Conservation (phyloP, 1,139 yeast genomes). For the Zhuliangozyma blackwelliae region DNA sequence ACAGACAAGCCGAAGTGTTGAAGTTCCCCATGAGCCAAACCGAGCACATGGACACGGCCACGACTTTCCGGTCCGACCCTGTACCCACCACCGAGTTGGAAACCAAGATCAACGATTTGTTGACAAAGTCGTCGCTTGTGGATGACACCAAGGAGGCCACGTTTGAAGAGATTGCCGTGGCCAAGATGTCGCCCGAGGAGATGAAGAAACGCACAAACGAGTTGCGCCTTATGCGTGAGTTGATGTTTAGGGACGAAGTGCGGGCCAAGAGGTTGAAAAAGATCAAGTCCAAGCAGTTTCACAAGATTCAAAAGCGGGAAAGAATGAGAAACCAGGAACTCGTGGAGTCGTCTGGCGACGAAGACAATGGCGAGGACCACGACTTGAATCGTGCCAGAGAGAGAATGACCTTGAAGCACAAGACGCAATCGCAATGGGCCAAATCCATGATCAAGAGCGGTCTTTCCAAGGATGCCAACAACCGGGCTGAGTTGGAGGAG, state of each 20-base stretch:
- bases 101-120: constrained; percentile 54
- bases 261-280: constrained; percentile 88
- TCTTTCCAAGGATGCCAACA: constrained; percentile 77
- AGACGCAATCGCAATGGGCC: constrained; percentile 88
- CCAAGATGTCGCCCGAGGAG: constrained; percentile 78
- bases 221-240: constrained; percentile 85
- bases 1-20: constrained; percentile 80
- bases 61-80: constrained; percentile 48
- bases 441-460: constrained; percentile 87
- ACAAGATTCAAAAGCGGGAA: constrained; percentile 83
- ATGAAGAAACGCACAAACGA: constrained; percentile 74
- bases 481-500: constrained; percentile 87
- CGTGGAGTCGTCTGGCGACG: constrained; percentile 60
- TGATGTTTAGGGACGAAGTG: constrained; percentile 92
- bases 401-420: constrained; percentile 88
- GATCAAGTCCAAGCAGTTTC: constrained; percentile 87
- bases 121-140: constrained; percentile 59
- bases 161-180: constrained; percentile 84
- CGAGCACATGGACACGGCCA: constrained; percentile 40
- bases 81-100: constrained; percentile 63
- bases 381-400: constrained; percentile 79
- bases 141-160: constrained; percentile 77
- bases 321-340: constrained; percentile 63
- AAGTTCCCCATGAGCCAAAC: constrained; percentile 63
- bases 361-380: constrained; percentile 57